phyloP scores from a whole-genome alignment of 208 protist species.

The Strigomonas culicis region DNA sequence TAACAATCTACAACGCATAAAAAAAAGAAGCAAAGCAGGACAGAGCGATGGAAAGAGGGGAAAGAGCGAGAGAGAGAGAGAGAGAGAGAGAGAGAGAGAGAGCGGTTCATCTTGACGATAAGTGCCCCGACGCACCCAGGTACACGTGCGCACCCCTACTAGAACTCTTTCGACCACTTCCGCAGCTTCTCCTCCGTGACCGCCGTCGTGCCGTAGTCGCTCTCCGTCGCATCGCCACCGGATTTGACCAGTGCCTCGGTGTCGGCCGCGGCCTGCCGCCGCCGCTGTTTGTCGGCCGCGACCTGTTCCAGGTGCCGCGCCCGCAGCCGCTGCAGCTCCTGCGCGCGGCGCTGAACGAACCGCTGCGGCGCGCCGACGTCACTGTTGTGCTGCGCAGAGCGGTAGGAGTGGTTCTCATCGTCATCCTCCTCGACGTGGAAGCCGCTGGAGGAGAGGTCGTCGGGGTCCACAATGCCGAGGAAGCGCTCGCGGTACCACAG shows the following conservation, averaged over 20 bases:
- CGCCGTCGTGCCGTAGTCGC: too few relatives aligned
- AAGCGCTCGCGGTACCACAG: slow-evolving; percentile 63
- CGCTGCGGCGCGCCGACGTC: slow-evolving; percentile 29
- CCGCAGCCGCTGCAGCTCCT: too few relatives aligned
- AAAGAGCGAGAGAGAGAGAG: background rate
- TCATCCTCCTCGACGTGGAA: slow-evolving; percentile 52
- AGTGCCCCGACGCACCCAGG: background rate
- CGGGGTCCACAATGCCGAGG: slow-evolving; percentile 36
- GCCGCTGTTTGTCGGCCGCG: too few relatives aligned
- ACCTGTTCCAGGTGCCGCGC: too few relatives aligned
- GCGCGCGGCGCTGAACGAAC: too few relatives aligned
- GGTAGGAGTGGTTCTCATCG: slow-evolving; percentile 57
- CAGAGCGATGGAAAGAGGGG: background rate
- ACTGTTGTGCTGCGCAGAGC: slow-evolving; percentile 34
- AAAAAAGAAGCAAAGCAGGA: background rate
- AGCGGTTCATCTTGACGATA: background rate
- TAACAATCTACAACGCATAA: background rate
- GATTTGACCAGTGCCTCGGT: too few relatives aligned
- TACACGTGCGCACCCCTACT: too few relatives aligned
- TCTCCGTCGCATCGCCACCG: too few relatives aligned
- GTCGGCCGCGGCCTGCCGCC: too few relatives aligned
- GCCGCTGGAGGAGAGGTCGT: too few relatives aligned
- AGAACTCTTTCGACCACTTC: too few relatives aligned
- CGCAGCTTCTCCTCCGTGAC: too few relatives aligned
- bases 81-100: slow-evolving; percentile 4